Evolutionary conservation across 768 basidiomycete genomes (phyloP).

Genomic region (Podaxis mareebaensis): DNA sequence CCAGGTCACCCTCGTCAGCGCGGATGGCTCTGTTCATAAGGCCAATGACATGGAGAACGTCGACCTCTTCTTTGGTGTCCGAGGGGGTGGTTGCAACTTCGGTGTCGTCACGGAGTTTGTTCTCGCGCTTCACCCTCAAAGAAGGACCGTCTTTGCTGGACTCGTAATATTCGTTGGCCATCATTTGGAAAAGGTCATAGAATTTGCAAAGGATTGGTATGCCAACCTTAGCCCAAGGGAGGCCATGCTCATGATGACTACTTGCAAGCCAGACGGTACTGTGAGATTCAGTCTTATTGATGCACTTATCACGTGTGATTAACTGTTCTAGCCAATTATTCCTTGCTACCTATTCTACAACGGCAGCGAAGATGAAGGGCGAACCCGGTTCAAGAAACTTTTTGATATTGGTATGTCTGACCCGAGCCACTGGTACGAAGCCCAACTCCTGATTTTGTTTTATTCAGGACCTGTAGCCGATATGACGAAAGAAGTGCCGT

Average conservation of each 20-base stretch:
- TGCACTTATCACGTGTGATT: not conserved
- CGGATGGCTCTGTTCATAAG: conserved; percentile 41
- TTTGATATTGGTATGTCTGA: conserved; percentile 41
- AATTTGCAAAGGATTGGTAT: conserved; percentile 40
- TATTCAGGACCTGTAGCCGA: conserved; percentile 41
- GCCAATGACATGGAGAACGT: conserved; percentile 36
- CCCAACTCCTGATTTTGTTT: not conserved
- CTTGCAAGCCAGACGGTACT: conserved; percentile 37
- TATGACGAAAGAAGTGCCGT: conserved; percentile 44
- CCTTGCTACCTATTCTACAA: conserved; percentile 45
- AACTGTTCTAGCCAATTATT: conserved; percentile 35
- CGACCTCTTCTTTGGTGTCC: conserved; percentile 55
- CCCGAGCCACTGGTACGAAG: too few species aligned
- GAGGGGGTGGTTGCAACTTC: conserved; percentile 56
- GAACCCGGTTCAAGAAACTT: conserved; percentile 41
- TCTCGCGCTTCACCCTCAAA: conserved; percentile 48
- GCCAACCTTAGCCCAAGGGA: conserved; percentile 37
- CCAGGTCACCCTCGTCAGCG: conserved; percentile 47
- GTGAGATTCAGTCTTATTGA: conserved; percentile 26
- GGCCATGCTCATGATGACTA: conserved; percentile 32
- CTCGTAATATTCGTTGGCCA: conserved; percentile 34
- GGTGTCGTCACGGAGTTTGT: conserved; percentile 63
- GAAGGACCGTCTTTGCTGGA: conserved; percentile 48
- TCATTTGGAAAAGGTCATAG: conserved; percentile 31
- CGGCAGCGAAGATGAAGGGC: conserved; percentile 49